Conservation (phyloP, 2,329 filamentous ascomycete species). For the Aspergillus piperis region DNA sequence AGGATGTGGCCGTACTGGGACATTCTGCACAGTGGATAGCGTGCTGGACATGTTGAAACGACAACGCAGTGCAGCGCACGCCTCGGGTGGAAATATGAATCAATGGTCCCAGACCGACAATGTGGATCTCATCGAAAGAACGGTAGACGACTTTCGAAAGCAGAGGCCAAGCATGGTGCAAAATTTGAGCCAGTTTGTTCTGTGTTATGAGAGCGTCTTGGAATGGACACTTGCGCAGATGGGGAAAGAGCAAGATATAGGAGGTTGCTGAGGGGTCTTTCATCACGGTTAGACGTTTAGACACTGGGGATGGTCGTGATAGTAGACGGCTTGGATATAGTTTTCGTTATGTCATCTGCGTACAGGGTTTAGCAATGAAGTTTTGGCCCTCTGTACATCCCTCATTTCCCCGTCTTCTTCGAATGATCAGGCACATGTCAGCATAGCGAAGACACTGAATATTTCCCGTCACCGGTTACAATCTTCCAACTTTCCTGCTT, state of each 20-base stretch:
- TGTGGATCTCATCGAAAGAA: slow-evolving; percentile 78
- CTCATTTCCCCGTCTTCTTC: no score
- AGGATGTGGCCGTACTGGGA: slow-evolving; percentile 91
- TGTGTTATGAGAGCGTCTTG: slow-evolving; percentile 92
- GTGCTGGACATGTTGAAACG: slow-evolving; percentile 96
- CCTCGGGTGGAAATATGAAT: slow-evolving; percentile 30
- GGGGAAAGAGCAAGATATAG: slow-evolving; percentile 13
- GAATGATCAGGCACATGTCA: no score
- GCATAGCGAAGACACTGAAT: no score
- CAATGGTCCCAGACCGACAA: slow-evolving; percentile 70
- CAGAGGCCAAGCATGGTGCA: slow-evolving; percentile 97
- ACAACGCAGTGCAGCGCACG: slow-evolving; percentile 54
- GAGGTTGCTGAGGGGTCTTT: not conserved
- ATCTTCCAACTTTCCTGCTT: no score
- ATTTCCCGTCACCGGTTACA: no score
- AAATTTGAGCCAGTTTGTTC: slow-evolving; percentile 85
- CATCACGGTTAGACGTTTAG: not conserved
- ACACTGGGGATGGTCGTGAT: not conserved
- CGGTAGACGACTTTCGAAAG: slow-evolving; percentile 84
- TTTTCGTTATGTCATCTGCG: not conserved
- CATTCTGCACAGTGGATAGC: slow-evolving; percentile 94
- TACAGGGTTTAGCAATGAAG: not conserved
- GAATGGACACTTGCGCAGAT: slow-evolving; percentile 69
- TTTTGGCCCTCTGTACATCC: not conserved
- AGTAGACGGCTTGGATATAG: not conserved